A percentile compares a stretch with the other conserved stretches of the same genome.
Conservation (phyloP, 257 asterid species). For the Craterostigma plantagineum region DNA sequence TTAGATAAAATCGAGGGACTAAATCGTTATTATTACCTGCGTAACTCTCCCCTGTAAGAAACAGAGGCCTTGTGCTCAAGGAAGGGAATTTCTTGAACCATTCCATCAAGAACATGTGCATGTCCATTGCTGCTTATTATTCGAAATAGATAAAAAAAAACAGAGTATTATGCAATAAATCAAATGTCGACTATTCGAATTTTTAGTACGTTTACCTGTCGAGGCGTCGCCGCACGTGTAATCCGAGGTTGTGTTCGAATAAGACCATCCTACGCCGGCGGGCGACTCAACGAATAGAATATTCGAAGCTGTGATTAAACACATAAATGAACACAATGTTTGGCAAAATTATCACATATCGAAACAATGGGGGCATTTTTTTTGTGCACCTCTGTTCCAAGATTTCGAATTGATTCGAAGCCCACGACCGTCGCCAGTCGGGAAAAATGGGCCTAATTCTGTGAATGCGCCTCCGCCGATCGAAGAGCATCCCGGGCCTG, state of each 20-base stretch:
- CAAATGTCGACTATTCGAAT: too few relatives aligned
- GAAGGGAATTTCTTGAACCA: slow-evolving; percentile 81
- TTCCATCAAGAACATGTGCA: slow-evolving; percentile 54
- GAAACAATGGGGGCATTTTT: too few relatives aligned
- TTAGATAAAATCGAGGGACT: not conserved
- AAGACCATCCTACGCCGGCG: slow-evolving; percentile 98
- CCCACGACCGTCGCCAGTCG: slow-evolving; percentile 70
- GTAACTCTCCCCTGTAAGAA: slow-evolving; percentile 94
- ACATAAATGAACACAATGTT: too few relatives aligned
- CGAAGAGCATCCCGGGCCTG: slow-evolving; percentile 98
- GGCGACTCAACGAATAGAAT: slow-evolving; percentile 95
- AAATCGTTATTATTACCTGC: slow-evolving; percentile 37
- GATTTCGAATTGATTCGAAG: slow-evolving; percentile 59
- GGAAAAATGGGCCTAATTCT: slow-evolving; percentile 86
- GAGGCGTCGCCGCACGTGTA: slow-evolving; percentile 50
- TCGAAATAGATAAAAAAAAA: not conserved
- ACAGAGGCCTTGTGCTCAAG: slow-evolving; percentile 49
- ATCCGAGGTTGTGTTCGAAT: slow-evolving; percentile 80
- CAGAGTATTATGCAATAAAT: too few relatives aligned
- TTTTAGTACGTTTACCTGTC: slow-evolving; percentile 51
- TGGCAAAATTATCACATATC: too few relatives aligned
- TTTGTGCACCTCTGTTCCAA: slow-evolving; percentile 66
- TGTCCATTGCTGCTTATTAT: slow-evolving; percentile 58
- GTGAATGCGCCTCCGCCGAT: slow-evolving; percentile 98
- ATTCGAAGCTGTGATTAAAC: slow-evolving; percentile 50